Conservation (phyloP, 345 rosid genomes). For the Pugionium cornutum region DNA sequence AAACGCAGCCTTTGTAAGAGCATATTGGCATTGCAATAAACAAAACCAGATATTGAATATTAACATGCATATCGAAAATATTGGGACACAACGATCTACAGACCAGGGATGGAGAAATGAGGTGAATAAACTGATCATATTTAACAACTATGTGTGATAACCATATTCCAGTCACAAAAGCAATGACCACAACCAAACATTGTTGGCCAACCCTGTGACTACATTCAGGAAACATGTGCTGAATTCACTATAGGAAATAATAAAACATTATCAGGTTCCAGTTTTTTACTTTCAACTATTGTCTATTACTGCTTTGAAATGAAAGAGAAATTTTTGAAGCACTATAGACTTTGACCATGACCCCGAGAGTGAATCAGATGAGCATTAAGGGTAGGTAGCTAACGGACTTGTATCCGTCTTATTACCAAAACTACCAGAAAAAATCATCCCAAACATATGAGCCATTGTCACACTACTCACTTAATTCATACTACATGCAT, state of each 20-base stretch:
- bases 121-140: background rate
- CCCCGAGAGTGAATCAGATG: background rate
- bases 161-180: background rate
- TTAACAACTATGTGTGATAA: background rate
- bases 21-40: background rate
- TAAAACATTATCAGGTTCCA: background rate
- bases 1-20: background rate
- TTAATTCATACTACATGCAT: background rate
- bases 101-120: background rate
- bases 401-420: constrained; percentile 8
- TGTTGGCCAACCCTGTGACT: background rate
- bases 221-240: constrained; percentile 1
- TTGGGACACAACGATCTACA: constrained; percentile 15
- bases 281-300: background rate
- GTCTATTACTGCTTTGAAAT: background rate
- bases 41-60: background rate
- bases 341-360: constrained; percentile 11
- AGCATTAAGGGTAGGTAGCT: background rate
- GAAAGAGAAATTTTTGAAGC: background rate
- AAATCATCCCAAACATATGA: constrained; percentile 7
- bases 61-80: constrained; percentile 3
- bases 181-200: constrained; percentile 12
- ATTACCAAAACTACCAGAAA: constrained; percentile 16
- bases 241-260: constrained; percentile 1
- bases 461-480: background rate